These are phyloP conservation scores for Aeschynomene evenia DNA, from an alignment of 306 rosid genomes.

Conservation along the genomic window DNA sequence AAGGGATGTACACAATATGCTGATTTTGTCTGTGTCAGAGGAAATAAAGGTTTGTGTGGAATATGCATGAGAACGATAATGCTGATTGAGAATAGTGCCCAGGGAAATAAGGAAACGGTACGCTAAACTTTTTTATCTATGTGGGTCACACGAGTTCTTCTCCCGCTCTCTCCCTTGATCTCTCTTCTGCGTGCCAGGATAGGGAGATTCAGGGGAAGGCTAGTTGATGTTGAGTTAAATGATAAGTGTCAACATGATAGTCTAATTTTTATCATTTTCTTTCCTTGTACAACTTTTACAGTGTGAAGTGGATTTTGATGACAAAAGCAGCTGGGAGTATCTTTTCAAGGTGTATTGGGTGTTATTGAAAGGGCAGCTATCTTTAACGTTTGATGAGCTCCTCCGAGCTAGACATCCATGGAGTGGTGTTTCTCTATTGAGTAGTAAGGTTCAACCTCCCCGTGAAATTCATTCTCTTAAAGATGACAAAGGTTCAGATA, in stretches of 20 bases:
- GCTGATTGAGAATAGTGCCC: slow-evolving; percentile 70
- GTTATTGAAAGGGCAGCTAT: slow-evolving; percentile 65
- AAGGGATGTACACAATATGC: slow-evolving; percentile 77
- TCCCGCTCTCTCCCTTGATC: neutral
- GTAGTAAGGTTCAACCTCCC: slow-evolving; percentile 42
- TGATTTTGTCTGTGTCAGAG: slow-evolving; percentile 81
- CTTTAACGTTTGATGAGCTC: slow-evolving; percentile 81
- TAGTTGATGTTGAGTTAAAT: slow-evolving; percentile 9
- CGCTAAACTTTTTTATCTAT: slow-evolving; percentile 33
- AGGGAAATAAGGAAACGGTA: slow-evolving; percentile 73
- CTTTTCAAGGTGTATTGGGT: slow-evolving; percentile 97
- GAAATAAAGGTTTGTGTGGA: slow-evolving; percentile 84
- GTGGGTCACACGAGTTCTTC: neutral
- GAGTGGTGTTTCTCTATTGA: slow-evolving; percentile 45
- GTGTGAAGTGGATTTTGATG: slow-evolving; percentile 91
- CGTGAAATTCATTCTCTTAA: slow-evolving; percentile 42
- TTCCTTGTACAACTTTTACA: slow-evolving; percentile 21
- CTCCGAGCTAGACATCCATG: slow-evolving; percentile 69
- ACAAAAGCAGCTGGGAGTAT: slow-evolving; percentile 97
- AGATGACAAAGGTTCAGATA: slow-evolving; percentile 48
- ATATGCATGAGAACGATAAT: slow-evolving; percentile 87
- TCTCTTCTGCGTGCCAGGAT: neutral
- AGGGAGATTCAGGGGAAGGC: neutral
- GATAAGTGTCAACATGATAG: slow-evolving; percentile 3
- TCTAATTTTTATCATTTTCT: slow-evolving; percentile 17